A percentile compares a stretch with the other conserved stretches of the same genome.
phyloP scores from a whole-genome alignment of 2,329 filamentous ascomycete species.

The Bimuria novae-zelandiae region DNA sequence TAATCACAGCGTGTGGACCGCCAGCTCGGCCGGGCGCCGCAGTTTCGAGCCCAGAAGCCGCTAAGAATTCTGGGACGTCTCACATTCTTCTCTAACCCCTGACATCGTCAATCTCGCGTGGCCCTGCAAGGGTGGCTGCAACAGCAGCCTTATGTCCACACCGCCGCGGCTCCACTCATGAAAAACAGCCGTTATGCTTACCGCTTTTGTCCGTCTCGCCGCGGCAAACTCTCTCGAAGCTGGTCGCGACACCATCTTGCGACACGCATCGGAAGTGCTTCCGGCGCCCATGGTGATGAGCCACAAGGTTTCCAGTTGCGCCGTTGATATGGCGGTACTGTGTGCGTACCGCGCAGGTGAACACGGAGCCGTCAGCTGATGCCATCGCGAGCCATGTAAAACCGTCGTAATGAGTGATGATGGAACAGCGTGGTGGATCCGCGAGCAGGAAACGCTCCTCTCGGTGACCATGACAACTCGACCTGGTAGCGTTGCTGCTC shows the following conservation, averaged over 20 bases:
- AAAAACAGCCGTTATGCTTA: constrained; percentile 43
- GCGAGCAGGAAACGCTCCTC: constrained; percentile 19
- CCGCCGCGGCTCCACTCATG: constrained; percentile 32
- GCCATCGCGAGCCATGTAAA: constrained; percentile 3
- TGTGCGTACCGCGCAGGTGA: constrained; percentile 18
- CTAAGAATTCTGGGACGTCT: constrained; percentile 44
- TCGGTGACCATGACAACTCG: constrained; percentile 24
- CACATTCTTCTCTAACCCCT: constrained; percentile 38
- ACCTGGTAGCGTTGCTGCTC: constrained; percentile 11
- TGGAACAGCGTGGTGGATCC: constrained; percentile 13
- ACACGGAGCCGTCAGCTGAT: constrained; percentile 33
- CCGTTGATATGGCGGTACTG: constrained; percentile 1
- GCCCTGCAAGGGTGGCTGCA: constrained; percentile 39
- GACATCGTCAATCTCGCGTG: constrained; percentile 45
- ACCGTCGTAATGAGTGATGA: constrained; percentile 21
- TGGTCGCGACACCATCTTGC: constrained; percentile 22
- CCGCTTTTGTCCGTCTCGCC: constrained; percentile 25
- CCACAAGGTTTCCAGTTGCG: neutral
- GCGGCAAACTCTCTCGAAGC: constrained; percentile 30
- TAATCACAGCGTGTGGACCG: constrained; percentile 32
- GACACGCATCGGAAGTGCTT: constrained; percentile 34
- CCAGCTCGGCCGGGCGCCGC: constrained; percentile 22
- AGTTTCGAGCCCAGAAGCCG: constrained; percentile 32
- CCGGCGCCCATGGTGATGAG: constrained; percentile 24
- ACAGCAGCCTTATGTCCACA: constrained; percentile 46